phyloP scores from a whole-genome alignment of 1,284 basidiomycete species.

The Athelia sp. region DNA sequence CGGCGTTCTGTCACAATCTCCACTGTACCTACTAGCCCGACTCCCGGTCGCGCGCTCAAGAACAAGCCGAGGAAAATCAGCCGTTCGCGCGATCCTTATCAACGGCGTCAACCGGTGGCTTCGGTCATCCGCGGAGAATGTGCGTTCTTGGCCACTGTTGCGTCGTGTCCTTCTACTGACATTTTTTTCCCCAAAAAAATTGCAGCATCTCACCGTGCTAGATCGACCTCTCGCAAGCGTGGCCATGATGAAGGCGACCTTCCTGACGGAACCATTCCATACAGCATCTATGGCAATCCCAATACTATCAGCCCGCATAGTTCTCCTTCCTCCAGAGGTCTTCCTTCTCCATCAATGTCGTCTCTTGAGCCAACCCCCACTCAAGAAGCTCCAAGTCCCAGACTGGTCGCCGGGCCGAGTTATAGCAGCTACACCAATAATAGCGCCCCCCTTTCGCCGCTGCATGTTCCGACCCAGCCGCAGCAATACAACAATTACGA shows the following conservation, averaged over 20 bases:
- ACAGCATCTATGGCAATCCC: slow-evolving; percentile 47
- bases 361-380: slow-evolving; percentile 28
- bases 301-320: slow-evolving; percentile 58
- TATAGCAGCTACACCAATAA: slow-evolving; percentile 28
- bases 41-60: slow-evolving; percentile 44
- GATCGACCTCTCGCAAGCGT: slow-evolving; percentile 70
- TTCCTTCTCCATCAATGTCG: slow-evolving; percentile 62
- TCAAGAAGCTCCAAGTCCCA: slow-evolving; percentile 39
- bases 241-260: slow-evolving; percentile 60
- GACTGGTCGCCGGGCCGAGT: slow-evolving; percentile 27
- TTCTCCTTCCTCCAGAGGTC: slow-evolving; percentile 65
- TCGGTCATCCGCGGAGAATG: slow-evolving; percentile 67
- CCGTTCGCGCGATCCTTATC: slow-evolving; percentile 60
- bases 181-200: too few species aligned
- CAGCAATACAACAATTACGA: slow-evolving; percentile 31
- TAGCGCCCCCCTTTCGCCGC: slow-evolving; percentile 43
- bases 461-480: slow-evolving; percentile 40
- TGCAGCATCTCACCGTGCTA: slow-evolving; percentile 54
- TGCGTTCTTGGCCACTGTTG: slow-evolving; percentile 29
- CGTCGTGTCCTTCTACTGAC: slow-evolving; percentile 2
- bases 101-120: slow-evolving; percentile 53
- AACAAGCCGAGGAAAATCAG: slow-evolving; percentile 45
- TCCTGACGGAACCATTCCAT: slow-evolving; percentile 37
- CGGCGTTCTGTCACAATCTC: slow-evolving; percentile 48
- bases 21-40: slow-evolving; percentile 21